A percentile compares a stretch with the other conserved stretches of the same genome.
These are phyloP conservation scores for Diaporthe sp. DNA, from an alignment of 2,329 filamentous ascomycete species.

Conservation along the genomic window DNA sequence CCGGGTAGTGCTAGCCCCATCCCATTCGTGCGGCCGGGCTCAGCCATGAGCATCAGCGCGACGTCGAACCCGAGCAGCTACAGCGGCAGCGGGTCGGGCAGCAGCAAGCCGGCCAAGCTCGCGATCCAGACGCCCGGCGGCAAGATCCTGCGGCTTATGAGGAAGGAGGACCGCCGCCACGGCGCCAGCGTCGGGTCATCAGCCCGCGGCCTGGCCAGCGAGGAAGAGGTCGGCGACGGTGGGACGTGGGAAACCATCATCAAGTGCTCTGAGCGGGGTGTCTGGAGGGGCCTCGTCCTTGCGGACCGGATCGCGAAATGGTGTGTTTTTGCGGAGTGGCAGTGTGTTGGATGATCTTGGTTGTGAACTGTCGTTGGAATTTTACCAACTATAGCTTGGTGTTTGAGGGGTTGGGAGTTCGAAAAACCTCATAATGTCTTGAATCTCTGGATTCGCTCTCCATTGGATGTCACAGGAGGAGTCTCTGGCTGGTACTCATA, in stretches of 20 bases:
- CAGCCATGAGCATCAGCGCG: conserved; percentile 74
- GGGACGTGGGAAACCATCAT: conserved; percentile 91
- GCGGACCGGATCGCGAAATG: conserved; percentile 87
- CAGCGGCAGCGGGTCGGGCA: conserved; percentile 63
- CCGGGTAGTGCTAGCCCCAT: conserved; percentile 66
- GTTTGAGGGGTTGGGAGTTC: conserved; percentile 1
- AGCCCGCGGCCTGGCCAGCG: conserved; percentile 43
- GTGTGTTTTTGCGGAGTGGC: conserved; percentile 95
- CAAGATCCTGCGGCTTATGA: conserved; percentile 90
- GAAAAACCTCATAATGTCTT: conserved; percentile 28
- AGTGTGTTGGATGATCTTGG: conserved; percentile 57
- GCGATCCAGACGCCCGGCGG: conserved; percentile 95
- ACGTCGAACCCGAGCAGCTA: conserved; percentile 70
- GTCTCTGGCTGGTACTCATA: conserved; percentile 20
- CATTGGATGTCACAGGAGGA: not conserved
- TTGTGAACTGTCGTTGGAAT: not conserved
- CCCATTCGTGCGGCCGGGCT: conserved; percentile 71
- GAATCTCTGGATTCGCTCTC: conserved; percentile 23
- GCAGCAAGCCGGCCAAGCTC: conserved; percentile 91
- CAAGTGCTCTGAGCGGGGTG: conserved; percentile 85
- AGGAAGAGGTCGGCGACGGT: conserved; percentile 75
- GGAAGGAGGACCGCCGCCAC: conserved; percentile 78
- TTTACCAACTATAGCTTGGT: not conserved
- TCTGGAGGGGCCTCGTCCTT: conserved; percentile 85
- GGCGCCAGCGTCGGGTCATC: conserved; percentile 58